Base-by-base conservation (phyloP, 2,329 filamentous ascomycete species). In the Aspergillus neoniger region DNA sequence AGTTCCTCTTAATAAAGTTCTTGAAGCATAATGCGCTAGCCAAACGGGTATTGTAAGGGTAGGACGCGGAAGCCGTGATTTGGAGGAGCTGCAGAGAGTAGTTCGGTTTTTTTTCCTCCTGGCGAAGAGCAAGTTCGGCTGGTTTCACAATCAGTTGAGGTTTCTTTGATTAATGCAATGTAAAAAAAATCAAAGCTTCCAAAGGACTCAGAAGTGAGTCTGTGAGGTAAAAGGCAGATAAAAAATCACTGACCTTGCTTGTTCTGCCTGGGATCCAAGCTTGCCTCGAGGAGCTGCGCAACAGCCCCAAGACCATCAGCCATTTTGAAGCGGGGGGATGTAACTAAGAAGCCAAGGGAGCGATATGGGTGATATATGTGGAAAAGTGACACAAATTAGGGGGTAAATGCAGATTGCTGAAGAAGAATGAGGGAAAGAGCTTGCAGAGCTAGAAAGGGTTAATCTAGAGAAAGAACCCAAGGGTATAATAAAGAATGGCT, bases 1-100 rank as follows among this genome's bases (percentile, higher is more conserved):
- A 99, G 82, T 92, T 95, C 74, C 90, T 87, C 77, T 91, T 90
- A 73, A 99, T 92, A 77, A 96, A 96, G 82, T 99, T 99, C 81
- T 99, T 99, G 86, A 99, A 99, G 81, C 91, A 95, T 62, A 99
- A 84, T 28, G 95, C 91, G 70, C 91, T 91, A 6, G 94, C 87
- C 44, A 99, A 87, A 64, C 95, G 88, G 63, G 91, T 95, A 70
- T 91, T 94, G 66, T 83, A 79, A 43, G 91, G 88, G 65, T 90
- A 86, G 44, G 85, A 81, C 59, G 88, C 86, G 67, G 89, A 87
- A 65, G 91, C 91, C 70, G 96, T 92, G 73, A 98, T 96, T 70
- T 94, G 92, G 55, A 99, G 89, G 57, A 99, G 87, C 58, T 85
- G 84, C 55, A 98, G 84, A 15, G 94, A 96, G 81, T 96, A 99